Evolutionary conservation across 2,329 filamentous ascomycete genomes (phyloP).

Genomic region (Colletotrichum somersetense): DNA sequence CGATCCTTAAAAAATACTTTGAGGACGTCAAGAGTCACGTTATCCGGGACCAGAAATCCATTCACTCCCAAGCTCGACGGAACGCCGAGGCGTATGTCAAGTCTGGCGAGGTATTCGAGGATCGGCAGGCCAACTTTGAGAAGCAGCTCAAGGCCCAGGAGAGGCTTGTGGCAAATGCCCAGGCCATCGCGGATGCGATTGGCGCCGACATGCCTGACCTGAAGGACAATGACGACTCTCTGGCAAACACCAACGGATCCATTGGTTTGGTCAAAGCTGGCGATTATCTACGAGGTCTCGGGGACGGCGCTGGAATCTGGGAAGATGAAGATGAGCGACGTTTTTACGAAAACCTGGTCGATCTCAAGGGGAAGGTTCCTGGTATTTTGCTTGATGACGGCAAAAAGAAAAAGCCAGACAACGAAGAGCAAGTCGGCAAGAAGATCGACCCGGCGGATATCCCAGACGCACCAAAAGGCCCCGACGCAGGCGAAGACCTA

Average conservation of each 20-base stretch:
- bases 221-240: conserved; percentile 81
- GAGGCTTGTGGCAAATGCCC: conserved; percentile 88
- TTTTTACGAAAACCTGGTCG: conserved; percentile 97
- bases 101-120: conserved; percentile 97
- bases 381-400: conserved; percentile 92
- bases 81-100: conserved; percentile 99
- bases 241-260: conserved; percentile 75
- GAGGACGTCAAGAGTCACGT: conserved; percentile 93
- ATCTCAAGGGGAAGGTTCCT: conserved; percentile 95
- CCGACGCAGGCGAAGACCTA: conserved; percentile 77
- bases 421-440: conserved; percentile 85
- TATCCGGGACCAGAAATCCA: conserved; percentile 89
- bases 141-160: conserved; percentile 94
- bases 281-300: conserved; percentile 90
- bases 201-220: conserved; percentile 94
- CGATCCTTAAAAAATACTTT: conserved; percentile 87
- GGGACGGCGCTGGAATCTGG: conserved; percentile 95
- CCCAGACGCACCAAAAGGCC: conserved; percentile 62
- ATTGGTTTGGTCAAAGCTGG: conserved; percentile 95
- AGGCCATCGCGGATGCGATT: conserved; percentile 88
- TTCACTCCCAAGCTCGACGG: conserved; percentile 87
- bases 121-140: conserved; percentile 95
- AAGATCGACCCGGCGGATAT: conserved; percentile 71
- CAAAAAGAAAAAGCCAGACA: conserved; percentile 91
- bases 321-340: conserved; percentile 97